Evolutionary conservation across 495 filamentous ascomycete species (phyloP), one percentile per base, ranked within the genome.

Genomic region (Penicillium herquei): DNA sequence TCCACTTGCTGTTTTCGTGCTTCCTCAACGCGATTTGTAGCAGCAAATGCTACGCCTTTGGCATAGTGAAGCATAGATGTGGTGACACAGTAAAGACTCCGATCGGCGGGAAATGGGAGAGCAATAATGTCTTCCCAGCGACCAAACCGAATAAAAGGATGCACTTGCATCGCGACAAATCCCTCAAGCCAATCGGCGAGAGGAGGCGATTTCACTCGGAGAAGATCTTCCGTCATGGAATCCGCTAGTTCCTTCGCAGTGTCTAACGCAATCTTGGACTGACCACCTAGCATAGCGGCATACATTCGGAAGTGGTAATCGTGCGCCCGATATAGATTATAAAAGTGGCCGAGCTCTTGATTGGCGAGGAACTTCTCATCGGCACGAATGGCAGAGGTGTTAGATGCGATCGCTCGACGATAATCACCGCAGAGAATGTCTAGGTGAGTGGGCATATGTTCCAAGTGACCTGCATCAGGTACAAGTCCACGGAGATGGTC

Each of bases 141-240:
- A 4, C 87, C 87, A 54, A 90, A 90, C 12, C 87, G 83, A 49
- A 89, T 74, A 3, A 87, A 64, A 0, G 80, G 81, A 61, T 90
- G 87, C 10, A 87, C 73, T 8, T 81, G 77, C 70, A 87, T 81
- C 0, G 78, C 75, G 8, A 84, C 56, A 53, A 88, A 89, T 0
- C 78, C 79, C 57, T 90, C 87, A 1, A 90, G 65, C 85, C 86
- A 90, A 60, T 89, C 84, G 0, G 86, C 86, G 81, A 90, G 84
- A 0, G 86, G 86, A 7, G 87, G 86, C 0, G 82, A 85, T 57
- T 81, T 61, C 17, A 86, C 69, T 2, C 81, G 78, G 0, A 89
- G 73, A n/a, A 90, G 57, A 0, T 75, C 70, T 34, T 87, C 84
- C 0, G 86, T 75, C 13, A 90, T 68, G 0, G 79, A 75, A 1